Evolutionary conservation across 1,139 yeast species (phyloP), one percentile per base, ranked within the genome.

Genomic region (Suhomyces bolitotheri): DNA sequence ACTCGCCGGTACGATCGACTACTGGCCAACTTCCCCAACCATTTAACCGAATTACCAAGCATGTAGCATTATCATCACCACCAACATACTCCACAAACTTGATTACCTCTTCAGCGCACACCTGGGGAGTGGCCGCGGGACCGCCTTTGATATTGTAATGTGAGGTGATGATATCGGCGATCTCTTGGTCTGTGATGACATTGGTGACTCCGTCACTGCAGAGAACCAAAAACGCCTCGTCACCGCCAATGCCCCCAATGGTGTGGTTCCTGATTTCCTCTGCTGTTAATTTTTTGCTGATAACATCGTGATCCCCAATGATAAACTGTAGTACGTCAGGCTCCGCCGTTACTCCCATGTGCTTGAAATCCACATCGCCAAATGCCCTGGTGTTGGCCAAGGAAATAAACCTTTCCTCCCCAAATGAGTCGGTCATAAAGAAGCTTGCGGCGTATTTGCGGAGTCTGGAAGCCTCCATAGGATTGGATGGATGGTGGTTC

Each of bases 11-110:
- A 32, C 95, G 66, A 62, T 92, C 97, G 10, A 68, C 52, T 41
- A 75, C 64, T 5, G 92, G 92, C 97, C 97, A 92, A 38, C 78
- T 74, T 9, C 96, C 96, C 98, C 98, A 92, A 6, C 96, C 96
- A 27, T 76, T 73, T 38, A 92, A 65, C 38, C 95, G 67, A 3
- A 92, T 62, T 9, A 92, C 88, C 45, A 85, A 53, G 54, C 96
- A 88, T 1, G 97, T 88, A 9, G 97, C 95, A 61, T 92, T 92
- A 58, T 92, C 98, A 51, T 87, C 92, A 3, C 96, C 95, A 7
- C 96, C 96, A 9, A 90, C 74, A 33, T 86, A 86, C 53, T 85
- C 92, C 11, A 90, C 85, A 55, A 82, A 92, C 47, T 80, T 76
- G 12, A 90, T 77, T 16, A 92, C 84, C 56, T 90, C 97, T 44